Evolutionary conservation across 371 early-diverging fungal species (phyloP), one percentile per base, ranked within the genome.

Genomic region (Thermomucor indicae-seudaticae): DNA sequence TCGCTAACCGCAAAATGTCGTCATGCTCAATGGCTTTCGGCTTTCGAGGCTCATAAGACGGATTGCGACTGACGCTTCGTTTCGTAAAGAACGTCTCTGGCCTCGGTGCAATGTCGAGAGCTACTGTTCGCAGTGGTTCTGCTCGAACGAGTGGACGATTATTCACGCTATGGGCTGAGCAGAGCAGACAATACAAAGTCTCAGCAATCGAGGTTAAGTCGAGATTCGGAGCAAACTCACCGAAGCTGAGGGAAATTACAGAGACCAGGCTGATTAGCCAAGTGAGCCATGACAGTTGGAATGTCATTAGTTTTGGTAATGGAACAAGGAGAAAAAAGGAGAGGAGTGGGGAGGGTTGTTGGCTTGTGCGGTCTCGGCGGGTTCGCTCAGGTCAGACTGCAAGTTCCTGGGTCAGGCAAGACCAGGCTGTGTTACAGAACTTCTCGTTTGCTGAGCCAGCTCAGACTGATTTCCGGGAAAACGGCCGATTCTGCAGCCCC

Each of bases 1-100:
- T 64, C 12, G 72, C 55, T 5, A 90, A 38, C 25, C 86, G 80
- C 45, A 88, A 55, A 11, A 78, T 76, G 49, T 85, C 91, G 51
- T 85, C 80, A 39, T 71, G 58, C 45, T 64, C 55, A 27, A 75
- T 49, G n/a, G 67, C 51, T 37, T 40, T 44, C 8, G 45, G 49
- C 4, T 43, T 39, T 22, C 34, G 48, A 16, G 74, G 74, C 32
- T 39, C 38, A 51, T 65, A 60, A 14, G 62, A 22, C 7, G 40
- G 57, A 42, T 70, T 73, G 23, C 54, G 59, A 22, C 65, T 67
- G 28, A 68, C 51, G 23, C 48, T 53, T 49, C 74, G 58, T 32
- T 73, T 73, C n/a, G 27, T 43, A 42, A 60, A 73, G 30, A 73
- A 73, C 2, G 32, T 24, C n/a, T 64, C 49, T 14, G 67, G 47